Percentiles rank a stretch among this genome's conserved stretches.
phyloP scores from a whole-genome alignment of 2,329 filamentous ascomycete species.

The Ceratocystis cacaofunesta region DNA sequence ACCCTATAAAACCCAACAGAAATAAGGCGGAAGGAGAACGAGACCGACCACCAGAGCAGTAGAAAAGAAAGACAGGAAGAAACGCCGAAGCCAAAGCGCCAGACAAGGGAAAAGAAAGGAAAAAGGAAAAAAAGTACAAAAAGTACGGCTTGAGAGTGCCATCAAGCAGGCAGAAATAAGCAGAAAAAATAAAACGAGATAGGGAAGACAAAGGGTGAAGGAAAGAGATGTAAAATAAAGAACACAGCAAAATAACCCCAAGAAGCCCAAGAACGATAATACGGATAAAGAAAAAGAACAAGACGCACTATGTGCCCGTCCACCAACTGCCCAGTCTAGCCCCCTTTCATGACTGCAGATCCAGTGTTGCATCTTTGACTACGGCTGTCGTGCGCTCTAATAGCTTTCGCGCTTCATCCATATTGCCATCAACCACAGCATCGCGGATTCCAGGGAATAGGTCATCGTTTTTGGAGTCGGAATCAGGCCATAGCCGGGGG shows the following conservation, averaged over 20 bases:
- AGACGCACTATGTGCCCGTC: background rate
- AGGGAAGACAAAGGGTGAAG: background rate
- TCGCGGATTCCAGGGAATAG: slow-evolving; percentile 79
- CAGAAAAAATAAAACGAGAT: background rate
- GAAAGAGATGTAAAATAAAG: background rate
- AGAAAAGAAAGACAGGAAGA: background rate
- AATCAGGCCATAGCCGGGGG: slow-evolving; percentile 60
- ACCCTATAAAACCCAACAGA: background rate
- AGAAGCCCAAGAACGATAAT: background rate
- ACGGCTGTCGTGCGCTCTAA: slow-evolving; percentile 58
- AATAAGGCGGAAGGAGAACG: background rate
- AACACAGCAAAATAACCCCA: slow-evolving; percentile 4
- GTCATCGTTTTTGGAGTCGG: slow-evolving; percentile 34
- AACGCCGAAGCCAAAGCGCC: background rate
- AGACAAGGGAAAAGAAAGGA: background rate
- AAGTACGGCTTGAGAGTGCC: too few species aligned
- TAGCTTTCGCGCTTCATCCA: slow-evolving; percentile 50
- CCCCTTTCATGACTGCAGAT: slow-evolving; percentile 20
- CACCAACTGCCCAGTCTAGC: too few species aligned
- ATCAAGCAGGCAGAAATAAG: background rate
- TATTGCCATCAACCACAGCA: slow-evolving; percentile 56
- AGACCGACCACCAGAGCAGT: background rate
- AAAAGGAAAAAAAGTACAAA: background rate
- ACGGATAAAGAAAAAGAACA: background rate
- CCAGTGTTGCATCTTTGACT: slow-evolving; percentile 43